Evolutionary conservation across 805 yeast genomes (phyloP), one percentile per base, ranked within the genome.

Genomic region (Huiozyma sinensis): DNA sequence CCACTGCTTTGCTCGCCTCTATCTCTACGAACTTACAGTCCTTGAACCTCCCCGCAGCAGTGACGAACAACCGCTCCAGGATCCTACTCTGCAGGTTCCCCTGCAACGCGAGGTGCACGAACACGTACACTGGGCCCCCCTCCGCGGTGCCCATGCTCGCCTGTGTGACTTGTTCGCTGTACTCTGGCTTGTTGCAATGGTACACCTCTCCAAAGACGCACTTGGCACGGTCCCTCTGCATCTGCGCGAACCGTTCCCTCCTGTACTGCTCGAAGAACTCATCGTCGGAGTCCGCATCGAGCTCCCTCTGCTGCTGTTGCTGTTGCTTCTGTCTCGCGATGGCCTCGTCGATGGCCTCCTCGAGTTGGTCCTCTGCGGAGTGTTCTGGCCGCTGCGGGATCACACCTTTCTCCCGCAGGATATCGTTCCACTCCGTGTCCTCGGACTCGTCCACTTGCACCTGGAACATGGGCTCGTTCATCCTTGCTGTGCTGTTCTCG

Each of bases 401-500:
- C 44, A 92, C 79, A 27, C 97, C 97, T 49, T 89, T 85, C 3
- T 77, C 75, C 51, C 99, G 71, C 38, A 92, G 71, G 51, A 92
- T 88, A 63, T 92, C 99, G 60, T 92, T 92, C 98, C 99, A 92
- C 63, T 92, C 98, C 0, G 98, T 92, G 61, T 92, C 99, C 64
- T 92, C 99, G 49, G 76, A 77, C 33, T 95, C 97, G 64, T 92
- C 89, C 44, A 89, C 95, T 64, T 88, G 86, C 40, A 88, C 88
- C 51, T 80, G 86, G 44, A 83, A 71, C 67, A 81, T 74, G 32
- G 79, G 76, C 47, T 77, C 79, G 47, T 61, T 60, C 64, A 56
- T 60, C 33, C 12, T 33, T 31, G 33, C 33, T 4, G 33, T 31
- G 9, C 11, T 8, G 33, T 31, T 11, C 9, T 9, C 33, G 5